A percentile compares a stretch with the other conserved stretches of the same genome.
phyloP scores from a whole-genome alignment of 1,284 basidiomycete genomes.

The Agaricales sp. region DNA sequence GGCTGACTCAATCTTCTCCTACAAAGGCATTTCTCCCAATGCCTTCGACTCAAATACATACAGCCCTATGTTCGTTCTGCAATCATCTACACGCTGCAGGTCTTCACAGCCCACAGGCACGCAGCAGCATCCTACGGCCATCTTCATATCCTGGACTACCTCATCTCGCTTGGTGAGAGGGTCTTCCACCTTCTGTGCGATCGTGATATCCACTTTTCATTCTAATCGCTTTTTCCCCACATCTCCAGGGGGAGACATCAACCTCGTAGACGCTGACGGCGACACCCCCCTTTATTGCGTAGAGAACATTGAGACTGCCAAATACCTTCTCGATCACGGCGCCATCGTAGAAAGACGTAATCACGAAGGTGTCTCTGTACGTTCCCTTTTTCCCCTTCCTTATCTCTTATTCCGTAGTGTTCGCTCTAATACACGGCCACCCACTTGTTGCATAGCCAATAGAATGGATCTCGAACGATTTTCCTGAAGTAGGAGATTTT shows the following conservation, averaged over 20 bases:
- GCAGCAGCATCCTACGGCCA: conserved; percentile 93
- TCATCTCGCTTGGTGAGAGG: conserved; percentile 61
- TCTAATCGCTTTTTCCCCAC: conserved; percentile 8
- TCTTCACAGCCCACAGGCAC: no score
- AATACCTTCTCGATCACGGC: conserved; percentile 74
- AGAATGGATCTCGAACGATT: conserved; percentile 67
- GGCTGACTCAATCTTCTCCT: conserved; percentile 13
- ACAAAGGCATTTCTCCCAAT: conserved; percentile 66
- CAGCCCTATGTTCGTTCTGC: conserved; percentile 63
- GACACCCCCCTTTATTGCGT: conserved; percentile 91
- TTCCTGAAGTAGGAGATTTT: conserved; percentile 67
- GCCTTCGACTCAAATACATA: conserved; percentile 71
- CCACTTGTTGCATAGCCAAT: conserved; percentile 43
- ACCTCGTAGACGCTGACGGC: conserved; percentile 77
- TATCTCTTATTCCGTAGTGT: conserved; percentile 7
- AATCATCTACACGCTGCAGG: no score
- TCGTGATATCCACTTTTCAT: no score
- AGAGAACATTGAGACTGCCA: conserved; percentile 72
- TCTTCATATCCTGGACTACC: conserved; percentile 64
- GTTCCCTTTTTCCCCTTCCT: conserved; percentile 17
- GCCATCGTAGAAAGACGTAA: conserved; percentile 59
- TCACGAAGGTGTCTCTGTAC: conserved; percentile 65
- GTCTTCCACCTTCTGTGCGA: no score
- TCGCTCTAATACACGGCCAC: conserved; percentile 4
- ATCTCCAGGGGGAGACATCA: conserved; percentile 73